These are phyloP conservation scores for Nannochloropsis oceanica DNA, from an alignment of 108 stramenopile species.

Conservation along the genomic window DNA sequence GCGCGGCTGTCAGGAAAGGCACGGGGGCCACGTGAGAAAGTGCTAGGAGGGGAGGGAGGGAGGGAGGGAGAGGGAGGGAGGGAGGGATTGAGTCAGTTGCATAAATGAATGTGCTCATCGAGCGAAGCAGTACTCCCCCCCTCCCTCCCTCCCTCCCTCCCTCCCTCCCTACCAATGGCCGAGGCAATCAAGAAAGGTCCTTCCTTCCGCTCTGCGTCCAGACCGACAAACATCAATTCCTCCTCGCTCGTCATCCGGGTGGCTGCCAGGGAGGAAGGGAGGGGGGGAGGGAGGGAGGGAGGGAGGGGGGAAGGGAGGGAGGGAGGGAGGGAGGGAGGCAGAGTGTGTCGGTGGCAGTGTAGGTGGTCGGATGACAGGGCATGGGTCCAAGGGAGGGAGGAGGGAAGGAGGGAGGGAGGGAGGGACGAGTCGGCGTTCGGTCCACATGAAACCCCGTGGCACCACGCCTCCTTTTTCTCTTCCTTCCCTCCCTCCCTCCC, in stretches of 20 bases:
- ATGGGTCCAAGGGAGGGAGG: no score
- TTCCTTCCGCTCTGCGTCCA: not conserved
- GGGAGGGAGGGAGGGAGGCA: no score
- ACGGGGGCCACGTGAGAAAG: not conserved
- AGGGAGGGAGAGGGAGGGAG: not conserved
- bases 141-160: not conserved
- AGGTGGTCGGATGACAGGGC: no score
- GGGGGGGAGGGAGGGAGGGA: not conserved
- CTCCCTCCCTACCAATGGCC: not conserved
- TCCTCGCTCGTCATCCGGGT: not conserved
- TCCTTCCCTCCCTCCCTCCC: not conserved
- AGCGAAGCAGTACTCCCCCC: not conserved
- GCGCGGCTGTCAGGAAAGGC: not conserved
- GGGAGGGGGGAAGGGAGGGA: no score
- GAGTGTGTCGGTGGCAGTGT: no score
- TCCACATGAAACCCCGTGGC: not conserved
- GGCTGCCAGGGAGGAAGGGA: not conserved
- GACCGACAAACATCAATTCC: not conserved
- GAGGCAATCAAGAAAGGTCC: not conserved
- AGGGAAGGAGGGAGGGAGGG: not conserved
- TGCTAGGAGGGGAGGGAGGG: not conserved
- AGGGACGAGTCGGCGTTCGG: not conserved
- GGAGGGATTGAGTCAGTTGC: not conserved
- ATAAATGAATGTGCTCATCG: no score
- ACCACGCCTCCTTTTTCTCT: not conserved